Conservation (phyloP, 192 early-diverging fungal species). For the Lunasporangiospora selenospora region DNA sequence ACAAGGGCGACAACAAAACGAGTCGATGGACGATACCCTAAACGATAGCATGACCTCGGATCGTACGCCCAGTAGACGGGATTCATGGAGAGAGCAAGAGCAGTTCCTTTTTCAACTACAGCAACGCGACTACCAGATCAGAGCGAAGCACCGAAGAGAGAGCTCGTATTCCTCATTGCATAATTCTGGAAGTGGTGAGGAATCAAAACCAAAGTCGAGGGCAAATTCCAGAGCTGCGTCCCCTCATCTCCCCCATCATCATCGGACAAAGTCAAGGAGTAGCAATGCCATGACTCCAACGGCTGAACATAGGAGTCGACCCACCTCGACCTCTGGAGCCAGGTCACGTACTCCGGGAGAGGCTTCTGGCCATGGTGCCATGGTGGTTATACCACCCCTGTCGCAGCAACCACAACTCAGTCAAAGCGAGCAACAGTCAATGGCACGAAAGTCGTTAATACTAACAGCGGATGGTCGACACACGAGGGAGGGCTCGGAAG, state of each 20-base stretch:
- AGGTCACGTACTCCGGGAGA: slow-evolving; percentile 42
- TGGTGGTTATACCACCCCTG: not conserved
- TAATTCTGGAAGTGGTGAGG: slow-evolving; percentile 6
- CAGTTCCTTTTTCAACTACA: slow-evolving; percentile 39
- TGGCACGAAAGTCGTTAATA: slow-evolving; percentile 35
- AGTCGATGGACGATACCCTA: too few species aligned
- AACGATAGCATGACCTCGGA: slow-evolving; percentile 1
- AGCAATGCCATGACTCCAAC: slow-evolving; percentile 28
- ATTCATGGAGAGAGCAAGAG: slow-evolving; percentile 47
- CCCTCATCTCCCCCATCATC: slow-evolving; percentile 37
- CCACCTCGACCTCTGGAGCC: slow-evolving; percentile 33
- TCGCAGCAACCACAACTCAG: slow-evolving; percentile 40
- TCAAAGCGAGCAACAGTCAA: slow-evolving; percentile 31
- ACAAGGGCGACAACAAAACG: too few species aligned
- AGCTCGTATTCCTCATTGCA: slow-evolving; percentile 45
- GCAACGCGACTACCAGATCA: slow-evolving; percentile 36
- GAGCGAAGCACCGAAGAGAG: slow-evolving; percentile 38
- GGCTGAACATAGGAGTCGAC: slow-evolving; percentile 23
- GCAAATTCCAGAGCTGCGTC: slow-evolving; percentile 26
- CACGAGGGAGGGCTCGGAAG: not conserved
- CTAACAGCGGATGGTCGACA: slow-evolving; percentile 1
- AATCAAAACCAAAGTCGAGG: slow-evolving; percentile 9
- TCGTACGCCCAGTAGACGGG: slow-evolving; percentile 7
- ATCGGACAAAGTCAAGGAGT: slow-evolving; percentile 46
- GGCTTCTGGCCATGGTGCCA: slow-evolving; percentile 4